Evolutionary conservation across 1,284 basidiomycete genomes (phyloP), one percentile per base, ranked within the genome.

Genomic region (Leccinum angustisporum): DNA sequence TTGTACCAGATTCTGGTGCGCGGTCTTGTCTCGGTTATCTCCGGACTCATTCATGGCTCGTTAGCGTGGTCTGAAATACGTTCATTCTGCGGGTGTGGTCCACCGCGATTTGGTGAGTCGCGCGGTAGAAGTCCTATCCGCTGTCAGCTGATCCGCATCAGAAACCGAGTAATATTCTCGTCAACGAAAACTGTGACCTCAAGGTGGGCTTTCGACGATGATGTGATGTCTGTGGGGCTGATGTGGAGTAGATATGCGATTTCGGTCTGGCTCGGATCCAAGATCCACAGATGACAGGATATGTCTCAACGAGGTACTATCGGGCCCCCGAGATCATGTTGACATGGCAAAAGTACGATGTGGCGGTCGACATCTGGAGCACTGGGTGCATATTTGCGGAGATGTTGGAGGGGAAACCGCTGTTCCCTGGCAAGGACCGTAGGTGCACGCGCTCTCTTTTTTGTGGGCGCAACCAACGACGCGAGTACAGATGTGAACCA

Each of bases 301-400:
- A 99, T 76, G 97, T 99, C 66, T 98, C 96, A 64, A 99, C 97
- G 61, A 85, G 97, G 70, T 99, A 99, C 80, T 99, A 99, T 78
- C 91, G 97, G 59, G 97, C 97, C 4, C 97, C 97, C 7, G 97
- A 99, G 78, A 99, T 99, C 81, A 99, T 99, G 97, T 85, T 99
- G 74, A 99, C 97, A 54, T 99, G 97, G 97, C 97, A 99, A 78
- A 99, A 99, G 81, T 99, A 99, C 81, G 97, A 99, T 76, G 97
- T 98, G 60, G 97, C 95, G 66, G 96, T 98, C 65, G 97, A 98
- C 75, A 97, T 99, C 71, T 99, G 97, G 97, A 97, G 94, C 73
- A 95, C 96, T 14, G 97, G 96, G 11, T 99, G 97, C 81, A 99
- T 99, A 78, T 98, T 99, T 74, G 97, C 97, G 5, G 97, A 99